Base-by-base conservation (phyloP, 345 rosid species). In the Lepidium africanum region DNA sequence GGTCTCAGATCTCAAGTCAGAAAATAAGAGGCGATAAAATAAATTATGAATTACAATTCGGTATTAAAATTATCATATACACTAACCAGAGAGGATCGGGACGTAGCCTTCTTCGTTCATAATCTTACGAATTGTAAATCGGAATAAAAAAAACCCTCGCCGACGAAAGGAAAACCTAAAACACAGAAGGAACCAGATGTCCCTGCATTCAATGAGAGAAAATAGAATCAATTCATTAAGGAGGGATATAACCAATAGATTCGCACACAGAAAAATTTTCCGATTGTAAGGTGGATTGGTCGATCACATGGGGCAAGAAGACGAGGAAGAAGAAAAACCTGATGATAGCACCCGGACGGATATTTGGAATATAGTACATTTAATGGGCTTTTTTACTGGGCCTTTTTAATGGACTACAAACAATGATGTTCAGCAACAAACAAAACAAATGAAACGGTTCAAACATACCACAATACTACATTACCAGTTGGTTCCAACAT, bases 51-150 rank as follows among this genome's bases (percentile, higher is more conserved):
- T 32, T 30, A 41, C 36, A 35, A 35, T 54, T 21, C 11, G 11
- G 25, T 12, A 13, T 30, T 7, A 30, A 30, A 5, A 30, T 30
- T 5, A 30, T 25, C 15, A 15, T 19, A 30, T 0, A 62, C 27
- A 65, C 70, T 50, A 70, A 70, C 67, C 74, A 59, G 74, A 41
- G 74, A 39, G 36, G 33, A 49, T 7, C 40, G 58, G 58, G 51
- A 47, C 48, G 64, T 19, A 1, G 33, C 41, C 65, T 25, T 58
- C 65, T 69, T 69, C 65, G 7, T 38, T 69, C 73, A 17, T 45
- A 41, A 13, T 32, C 41, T 6, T 41, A 17, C 1, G 33, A 53
- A 15, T 30, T 13, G 17, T 48, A n/a, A 69, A 15, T 56, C 63
- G 16, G 19, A 57, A n/a, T n/a, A n/a, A n/a, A n/a, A n/a, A 14